These are phyloP conservation scores for Astrothelium subdiscretum DNA, from an alignment of 495 filamentous ascomycete genomes.

Conservation along the genomic window DNA sequence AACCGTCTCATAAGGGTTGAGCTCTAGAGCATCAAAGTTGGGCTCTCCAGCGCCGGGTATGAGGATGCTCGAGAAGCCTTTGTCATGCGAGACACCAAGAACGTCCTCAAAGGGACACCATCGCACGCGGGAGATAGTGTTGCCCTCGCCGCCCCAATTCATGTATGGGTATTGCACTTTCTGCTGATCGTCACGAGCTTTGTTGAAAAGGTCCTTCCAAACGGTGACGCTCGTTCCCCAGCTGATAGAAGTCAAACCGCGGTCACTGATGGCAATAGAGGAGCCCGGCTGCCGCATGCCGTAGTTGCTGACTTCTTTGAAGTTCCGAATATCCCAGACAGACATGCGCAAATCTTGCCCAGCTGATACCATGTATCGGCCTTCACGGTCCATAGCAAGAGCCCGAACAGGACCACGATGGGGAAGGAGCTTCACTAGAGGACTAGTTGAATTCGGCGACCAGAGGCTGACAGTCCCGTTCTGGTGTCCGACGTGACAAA, in stretches of 20 bases:
- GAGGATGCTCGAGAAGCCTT: slow-evolving; percentile 80
- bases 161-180: slow-evolving; percentile 87
- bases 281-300: slow-evolving; percentile 78
- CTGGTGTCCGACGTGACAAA: slow-evolving; percentile 82
- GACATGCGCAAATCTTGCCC: slow-evolving; percentile 87
- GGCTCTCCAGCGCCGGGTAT: slow-evolving; percentile 91
- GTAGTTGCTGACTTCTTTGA: slow-evolving; percentile 83
- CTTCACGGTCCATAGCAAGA: slow-evolving; percentile 75
- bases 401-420: slow-evolving; percentile 87
- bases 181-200: slow-evolving; percentile 49
- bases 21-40: slow-evolving; percentile 88
- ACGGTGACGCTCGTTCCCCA: slow-evolving; percentile 84
- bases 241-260: slow-evolving; percentile 72
- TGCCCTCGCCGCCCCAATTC: slow-evolving; percentile 80
- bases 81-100: slow-evolving; percentile 69
- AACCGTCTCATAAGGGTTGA: slow-evolving; percentile 91
- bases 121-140: slow-evolving; percentile 62
- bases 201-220: slow-evolving; percentile 80
- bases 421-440: slow-evolving; percentile 87
- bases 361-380: slow-evolving; percentile 89
- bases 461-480: slow-evolving; percentile 90
- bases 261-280: slow-evolving; percentile 77
- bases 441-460: slow-evolving; percentile 83
- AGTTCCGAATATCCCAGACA: slow-evolving; percentile 93
- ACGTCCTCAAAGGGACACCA: slow-evolving; percentile 97